These are phyloP conservation scores for Aspergillus ustus DNA, from an alignment of 2,329 filamentous ascomycete genomes.

Conservation along the genomic window DNA sequence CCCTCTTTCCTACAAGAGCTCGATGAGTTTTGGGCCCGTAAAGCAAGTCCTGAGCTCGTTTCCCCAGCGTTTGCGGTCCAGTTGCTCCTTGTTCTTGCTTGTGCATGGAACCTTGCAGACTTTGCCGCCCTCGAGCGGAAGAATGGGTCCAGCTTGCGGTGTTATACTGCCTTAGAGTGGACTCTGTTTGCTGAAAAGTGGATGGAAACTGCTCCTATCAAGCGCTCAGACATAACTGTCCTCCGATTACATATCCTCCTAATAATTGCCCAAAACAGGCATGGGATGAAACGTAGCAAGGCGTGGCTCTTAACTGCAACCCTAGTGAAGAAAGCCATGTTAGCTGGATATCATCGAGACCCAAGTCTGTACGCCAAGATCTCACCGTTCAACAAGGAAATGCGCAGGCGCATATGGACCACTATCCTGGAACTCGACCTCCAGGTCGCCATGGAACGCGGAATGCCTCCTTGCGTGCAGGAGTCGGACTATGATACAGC, in stretches of 20 bases:
- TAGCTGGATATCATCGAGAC: constrained; percentile 57
- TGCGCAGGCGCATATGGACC: constrained; percentile 61
- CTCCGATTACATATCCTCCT: constrained; percentile 59
- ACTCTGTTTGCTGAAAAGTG: constrained; percentile 90
- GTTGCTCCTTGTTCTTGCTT: constrained; percentile 43
- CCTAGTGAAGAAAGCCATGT: constrained; percentile 58
- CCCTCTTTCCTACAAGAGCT: constrained; percentile 47
- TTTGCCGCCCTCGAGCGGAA: constrained; percentile 33
- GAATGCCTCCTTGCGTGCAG: constrained; percentile 55
- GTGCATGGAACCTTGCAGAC: constrained; percentile 44
- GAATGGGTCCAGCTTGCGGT: constrained; percentile 31
- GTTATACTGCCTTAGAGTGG: constrained; percentile 61
- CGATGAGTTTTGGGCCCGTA: constrained; percentile 39
- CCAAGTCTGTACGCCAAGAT: constrained; percentile 38
- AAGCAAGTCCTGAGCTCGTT: constrained; percentile 31
- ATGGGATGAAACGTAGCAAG: constrained; percentile 59
- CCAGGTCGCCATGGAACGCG: constrained; percentile 59
- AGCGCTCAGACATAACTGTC: constrained; percentile 55
- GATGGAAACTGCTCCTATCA: constrained; percentile 74
- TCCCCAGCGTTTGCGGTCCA: constrained; percentile 41
- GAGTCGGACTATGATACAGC: constrained; percentile 53
- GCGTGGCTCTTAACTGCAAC: constrained; percentile 57
- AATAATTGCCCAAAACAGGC: constrained; percentile 55
- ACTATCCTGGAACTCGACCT: constrained; percentile 62
- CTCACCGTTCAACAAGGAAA: constrained; percentile 47